Evolutionary conservation across 2,329 filamentous ascomycete genomes (phyloP).

Genomic region (Ophiobolus disseminans): DNA sequence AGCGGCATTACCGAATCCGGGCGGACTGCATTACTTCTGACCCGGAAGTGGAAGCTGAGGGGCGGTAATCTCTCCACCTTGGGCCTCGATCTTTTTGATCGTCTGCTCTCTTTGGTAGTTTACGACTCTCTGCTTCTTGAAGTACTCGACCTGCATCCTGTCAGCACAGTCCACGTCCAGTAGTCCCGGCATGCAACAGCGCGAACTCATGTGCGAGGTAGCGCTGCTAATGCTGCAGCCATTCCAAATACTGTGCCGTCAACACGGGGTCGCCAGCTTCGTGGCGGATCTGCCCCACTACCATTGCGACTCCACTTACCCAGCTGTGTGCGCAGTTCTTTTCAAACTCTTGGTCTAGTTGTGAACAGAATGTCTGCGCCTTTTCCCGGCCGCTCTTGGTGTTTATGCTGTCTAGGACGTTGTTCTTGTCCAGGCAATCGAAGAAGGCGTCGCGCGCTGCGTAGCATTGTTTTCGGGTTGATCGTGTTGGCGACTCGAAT

Average conservation of each 20-base stretch:
- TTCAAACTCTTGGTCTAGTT: conserved; percentile 73
- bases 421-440: conserved; percentile 79
- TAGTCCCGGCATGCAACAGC: conserved; percentile 11
- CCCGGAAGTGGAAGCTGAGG: conserved; percentile 42
- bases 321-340: conserved; percentile 86
- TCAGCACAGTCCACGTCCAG: conserved; percentile 13
- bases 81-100: conserved; percentile 50
- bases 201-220: neutral
- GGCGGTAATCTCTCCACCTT: conserved; percentile 50
- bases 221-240: neutral
- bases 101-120: conserved; percentile 86
- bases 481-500: conserved; percentile 82
- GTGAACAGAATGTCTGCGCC: conserved; percentile 62
- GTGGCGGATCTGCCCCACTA: neutral
- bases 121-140: conserved; percentile 94
- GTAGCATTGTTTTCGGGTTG: conserved; percentile 85
- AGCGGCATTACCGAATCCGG: conserved; percentile 6
- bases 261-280: neutral
- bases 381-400: conserved; percentile 60
- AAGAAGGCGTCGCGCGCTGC: conserved; percentile 89
- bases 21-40: conserved; percentile 18
- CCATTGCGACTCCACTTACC: conserved; percentile 64
- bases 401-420: conserved; percentile 77
- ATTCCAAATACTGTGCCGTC: neutral
- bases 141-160: conserved; percentile 80